Percentiles rank a stretch among this genome's conserved stretches.
Evolutionary conservation across 192 early-diverging fungal genomes (phyloP).

Genomic region (Phycomyces nitens): DNA sequence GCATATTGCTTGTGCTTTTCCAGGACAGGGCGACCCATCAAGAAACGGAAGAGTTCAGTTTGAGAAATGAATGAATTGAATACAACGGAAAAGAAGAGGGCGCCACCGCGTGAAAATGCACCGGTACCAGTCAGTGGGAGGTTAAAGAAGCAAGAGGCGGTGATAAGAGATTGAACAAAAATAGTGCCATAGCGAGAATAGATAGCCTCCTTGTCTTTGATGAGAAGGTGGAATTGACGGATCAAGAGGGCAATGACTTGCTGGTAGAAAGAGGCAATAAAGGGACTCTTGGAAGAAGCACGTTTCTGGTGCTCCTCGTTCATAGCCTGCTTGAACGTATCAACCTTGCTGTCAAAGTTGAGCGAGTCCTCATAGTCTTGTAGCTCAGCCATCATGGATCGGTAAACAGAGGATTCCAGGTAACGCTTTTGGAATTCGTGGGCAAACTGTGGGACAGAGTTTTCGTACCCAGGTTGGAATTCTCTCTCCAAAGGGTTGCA

Average conservation of each 20-base stretch:
- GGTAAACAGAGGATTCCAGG: constrained; percentile 40
- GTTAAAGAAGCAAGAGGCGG: constrained; percentile 67
- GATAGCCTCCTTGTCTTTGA: constrained; percentile 48
- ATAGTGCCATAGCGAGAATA: constrained; percentile 51
- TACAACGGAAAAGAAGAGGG: constrained; percentile 61
- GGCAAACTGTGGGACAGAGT: constrained; percentile 48
- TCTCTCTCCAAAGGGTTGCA: too few relatives aligned
- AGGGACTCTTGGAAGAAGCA: constrained; percentile 52
- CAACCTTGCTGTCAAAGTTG: constrained; percentile 8
- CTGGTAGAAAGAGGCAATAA: constrained; percentile 62
- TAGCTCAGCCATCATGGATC: constrained; percentile 37
- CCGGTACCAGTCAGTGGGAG: constrained; percentile 56
- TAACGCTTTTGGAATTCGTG: constrained; percentile 63
- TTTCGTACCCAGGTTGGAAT: constrained; percentile 49
- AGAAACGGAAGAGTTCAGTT: constrained; percentile 65
- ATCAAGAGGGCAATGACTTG: constrained; percentile 55
- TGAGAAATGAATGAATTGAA: constrained; percentile 59
- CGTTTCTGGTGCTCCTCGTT: constrained; percentile 53
- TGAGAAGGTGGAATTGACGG: constrained; percentile 65
- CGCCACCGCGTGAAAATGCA: constrained; percentile 78
- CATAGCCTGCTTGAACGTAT: constrained; percentile 47
- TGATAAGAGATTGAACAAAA: constrained; percentile 64
- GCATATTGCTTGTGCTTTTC: constrained; percentile 79
- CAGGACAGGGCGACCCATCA: constrained; percentile 67
- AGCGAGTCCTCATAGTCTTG: constrained; percentile 41